Evolutionary conservation across 2,329 filamentous ascomycete genomes (phyloP), one percentile per base, ranked within the genome.

Genomic region (Didymella segeticola): DNA sequence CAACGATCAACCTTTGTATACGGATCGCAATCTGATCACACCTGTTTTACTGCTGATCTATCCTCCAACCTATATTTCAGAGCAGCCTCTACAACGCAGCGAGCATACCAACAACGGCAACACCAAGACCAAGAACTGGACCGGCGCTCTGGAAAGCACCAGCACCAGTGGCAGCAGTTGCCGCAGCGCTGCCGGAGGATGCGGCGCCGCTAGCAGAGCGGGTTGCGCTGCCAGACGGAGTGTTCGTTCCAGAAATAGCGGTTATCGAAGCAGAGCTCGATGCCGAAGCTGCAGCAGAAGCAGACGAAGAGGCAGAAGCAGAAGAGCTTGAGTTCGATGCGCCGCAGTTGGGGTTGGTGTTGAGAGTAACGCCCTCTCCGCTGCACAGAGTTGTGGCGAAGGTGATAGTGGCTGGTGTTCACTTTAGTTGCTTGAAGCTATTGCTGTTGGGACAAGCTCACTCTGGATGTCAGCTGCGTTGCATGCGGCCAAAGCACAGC

Each of bases 381-480:
- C 56, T 61, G 70, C 78, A 80, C 27, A 80, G 67, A 23, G 70
- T 58, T 43, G 69, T 56, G 43, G 79, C 78, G 58, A 79, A 77
- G 11, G 64, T 56, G 55, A 79, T 77, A 22, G 74, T 76, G 33
- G 65, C 78, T 80, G 58, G 14, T 15, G 22, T 31, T 47, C 5
- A 6, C 26, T 22, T 63, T 31, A 63, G 54, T 25, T 8, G 5
- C 12, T 25, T 27, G 26, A 11, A 23, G 10, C n/a, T 20, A 19
- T 1, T n/a, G 20, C 15, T 37, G 15, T 20, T 17, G 10, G 10
- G 10, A 26, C 17, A 12, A 43, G 8, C 65, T 72, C 41, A 62
- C 61, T 45, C 2, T 47, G 5, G 12, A 62, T 60, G 30, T 66
- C 30, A 70, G 78, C 57, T 54, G 78, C n/a, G 72, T 42, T 45